A percentile compares a stretch with the other conserved stretches of the same genome.
These are phyloP conservation scores for Colletotrichum liriopes DNA, from an alignment of 2,329 filamentous ascomycete genomes.

Conservation along the genomic window DNA sequence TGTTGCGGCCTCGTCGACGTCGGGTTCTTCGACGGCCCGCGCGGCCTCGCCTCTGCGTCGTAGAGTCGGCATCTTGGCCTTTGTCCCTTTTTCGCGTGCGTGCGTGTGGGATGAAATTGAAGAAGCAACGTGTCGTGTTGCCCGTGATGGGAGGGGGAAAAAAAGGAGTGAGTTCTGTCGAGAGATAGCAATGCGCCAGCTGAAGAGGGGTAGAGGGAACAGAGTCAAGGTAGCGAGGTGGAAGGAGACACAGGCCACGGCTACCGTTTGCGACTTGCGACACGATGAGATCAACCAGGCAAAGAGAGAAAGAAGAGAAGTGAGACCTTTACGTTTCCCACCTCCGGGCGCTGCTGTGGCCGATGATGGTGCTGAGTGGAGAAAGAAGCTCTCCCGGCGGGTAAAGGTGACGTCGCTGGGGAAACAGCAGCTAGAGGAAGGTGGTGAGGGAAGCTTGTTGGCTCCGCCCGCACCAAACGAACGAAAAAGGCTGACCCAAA, in stretches of 20 bases:
- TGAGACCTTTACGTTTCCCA: constrained; percentile 36
- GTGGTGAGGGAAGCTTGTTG: constrained; percentile 28
- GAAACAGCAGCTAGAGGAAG: constrained; percentile 40
- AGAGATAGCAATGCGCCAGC: constrained; percentile 19
- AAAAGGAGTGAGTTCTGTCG: not conserved
- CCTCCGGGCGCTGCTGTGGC: constrained; percentile 26
- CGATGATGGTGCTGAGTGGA: constrained; percentile 37
- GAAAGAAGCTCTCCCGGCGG: constrained; percentile 33
- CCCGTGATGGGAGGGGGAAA: constrained; percentile 1
- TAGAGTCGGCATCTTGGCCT: constrained; percentile 38
- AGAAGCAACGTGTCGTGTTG: constrained; percentile 7
- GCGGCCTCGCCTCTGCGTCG: constrained; percentile 38
- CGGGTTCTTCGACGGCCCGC: constrained; percentile 18
- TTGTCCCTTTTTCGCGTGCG: not conserved
- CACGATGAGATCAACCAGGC: constrained; percentile 27
- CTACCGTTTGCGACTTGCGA: constrained; percentile 39
- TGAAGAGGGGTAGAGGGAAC: constrained; percentile 26
- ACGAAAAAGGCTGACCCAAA: not conserved
- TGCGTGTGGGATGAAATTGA: constrained; percentile 1
- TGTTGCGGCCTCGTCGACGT: constrained; percentile 36
- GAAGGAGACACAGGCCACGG: constrained; percentile 16
- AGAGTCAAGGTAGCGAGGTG: constrained; percentile 11
- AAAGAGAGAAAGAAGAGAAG: constrained; percentile 26
- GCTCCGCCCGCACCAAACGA: not conserved
- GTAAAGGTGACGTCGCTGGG: constrained; percentile 45